phyloP scores from a whole-genome alignment of 2,329 filamentous ascomycete species.

The Pyrenophora tritici-repentis region DNA sequence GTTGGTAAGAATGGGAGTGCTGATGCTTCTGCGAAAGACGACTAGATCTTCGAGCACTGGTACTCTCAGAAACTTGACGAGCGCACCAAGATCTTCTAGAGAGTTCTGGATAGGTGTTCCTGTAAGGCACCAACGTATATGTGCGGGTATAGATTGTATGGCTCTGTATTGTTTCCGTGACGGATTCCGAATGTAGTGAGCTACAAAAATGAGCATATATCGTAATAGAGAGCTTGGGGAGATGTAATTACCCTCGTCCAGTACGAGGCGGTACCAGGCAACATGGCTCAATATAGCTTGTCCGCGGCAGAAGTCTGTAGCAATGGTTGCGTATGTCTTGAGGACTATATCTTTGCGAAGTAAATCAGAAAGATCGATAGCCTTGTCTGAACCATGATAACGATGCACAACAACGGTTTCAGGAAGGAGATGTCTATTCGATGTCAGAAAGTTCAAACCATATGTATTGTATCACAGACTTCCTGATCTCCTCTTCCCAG shows the following conservation, averaged over 20 bases:
- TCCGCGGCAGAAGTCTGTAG: slow-evolving; percentile 6
- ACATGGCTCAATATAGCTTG: slow-evolving; percentile 21
- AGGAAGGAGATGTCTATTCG: neutral
- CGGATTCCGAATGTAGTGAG: slow-evolving; percentile 58
- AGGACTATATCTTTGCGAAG: slow-evolving; percentile 29
- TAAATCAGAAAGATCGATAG: neutral
- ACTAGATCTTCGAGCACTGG: slow-evolving; percentile 50
- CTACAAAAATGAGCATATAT: slow-evolving; percentile 32
- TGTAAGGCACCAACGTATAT: slow-evolving; percentile 52
- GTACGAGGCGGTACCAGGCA: slow-evolving; percentile 37
- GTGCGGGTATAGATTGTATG: slow-evolving; percentile 50
- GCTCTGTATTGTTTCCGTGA: slow-evolving; percentile 53
- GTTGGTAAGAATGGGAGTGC: slow-evolving; percentile 43
- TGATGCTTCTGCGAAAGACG: slow-evolving; percentile 54
- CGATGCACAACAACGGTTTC: neutral
- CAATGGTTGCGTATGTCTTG: slow-evolving; percentile 39
- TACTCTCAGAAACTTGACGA: slow-evolving; percentile 56
- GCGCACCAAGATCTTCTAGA: slow-evolving; percentile 57
- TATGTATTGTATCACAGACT: neutral
- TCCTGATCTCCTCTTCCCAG: slow-evolving; percentile 1
- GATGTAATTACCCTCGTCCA: slow-evolving; percentile 32
- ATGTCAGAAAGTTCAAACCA: neutral
- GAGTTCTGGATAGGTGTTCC: slow-evolving; percentile 58
- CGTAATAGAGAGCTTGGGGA: no score
- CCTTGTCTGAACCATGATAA: slow-evolving; percentile 26